Evolutionary conservation across 208 protist species (phyloP), one percentile per base, ranked within the genome.

Genomic region (Crithidia sp.): DNA sequence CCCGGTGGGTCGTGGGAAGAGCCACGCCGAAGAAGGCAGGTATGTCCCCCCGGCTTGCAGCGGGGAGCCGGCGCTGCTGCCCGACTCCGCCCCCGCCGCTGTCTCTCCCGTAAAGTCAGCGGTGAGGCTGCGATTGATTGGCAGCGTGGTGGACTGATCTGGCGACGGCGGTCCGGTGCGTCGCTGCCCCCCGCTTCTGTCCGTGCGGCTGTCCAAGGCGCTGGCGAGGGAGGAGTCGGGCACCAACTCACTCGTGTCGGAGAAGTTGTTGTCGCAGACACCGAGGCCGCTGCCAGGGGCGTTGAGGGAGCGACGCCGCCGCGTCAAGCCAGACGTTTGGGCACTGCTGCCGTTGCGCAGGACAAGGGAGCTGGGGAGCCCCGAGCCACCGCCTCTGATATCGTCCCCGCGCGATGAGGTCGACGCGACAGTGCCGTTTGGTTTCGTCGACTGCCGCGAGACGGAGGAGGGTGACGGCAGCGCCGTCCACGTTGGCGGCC

Each of bases 401-500:
- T 14, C 28, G 16, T 40, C 55, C 5, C 16, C 55, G 16, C 28
- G 7, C 28, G 28, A 28, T 28, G 28, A 28, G 28, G 28, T 1
- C 28, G 28, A 28, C 28, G 28, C 28, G 28, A 1, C 28, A 28
- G 28, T 28, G 28, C 28, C 28, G 28, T 28, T 28, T 28, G 28
- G 28, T 28, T 28, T 28, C 28, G 28, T 28, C 0, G 28, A 28
- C 28, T 28, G 28, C 28, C 28, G 28, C 28, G 28, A 28, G 28
- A 28, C 28, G 28, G 28, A 28, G 28, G 28, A 28, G 28, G 28
- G 0, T 28, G 28, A 28, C 19, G 65, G 37, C 56, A 72, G 50
- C 50, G 59, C 59, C 2, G 47, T 44, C 74, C 74, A 79, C 53
- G 62, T 62, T 0, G 74, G 74, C 14, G 59, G 60, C 28, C 70